Percentiles rank a stretch among this genome's conserved stretches.
Conservation (phyloP, 2,329 filamentous ascomycete species). For the Diaporthe nobilis region DNA sequence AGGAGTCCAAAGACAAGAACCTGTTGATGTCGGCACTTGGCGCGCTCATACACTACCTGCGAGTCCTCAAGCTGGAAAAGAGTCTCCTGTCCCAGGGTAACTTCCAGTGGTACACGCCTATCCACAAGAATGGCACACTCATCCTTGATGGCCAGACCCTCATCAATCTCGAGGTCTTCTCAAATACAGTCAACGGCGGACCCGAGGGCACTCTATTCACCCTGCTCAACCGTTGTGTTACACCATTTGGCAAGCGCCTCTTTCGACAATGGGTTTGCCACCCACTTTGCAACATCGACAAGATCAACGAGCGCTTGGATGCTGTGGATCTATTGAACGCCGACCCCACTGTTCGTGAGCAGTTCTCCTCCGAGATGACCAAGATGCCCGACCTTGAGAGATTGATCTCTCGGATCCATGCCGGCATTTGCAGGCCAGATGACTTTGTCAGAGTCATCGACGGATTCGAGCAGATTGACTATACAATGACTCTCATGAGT, state of each 20-base stretch:
- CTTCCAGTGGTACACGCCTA: conserved; percentile 92
- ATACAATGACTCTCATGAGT: conserved; percentile 86
- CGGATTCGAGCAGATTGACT: conserved; percentile 97
- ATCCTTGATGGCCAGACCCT: conserved; percentile 96
- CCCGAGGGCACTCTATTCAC: conserved; percentile 89
- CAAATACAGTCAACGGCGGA: conserved; percentile 91
- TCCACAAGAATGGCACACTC: conserved; percentile 89
- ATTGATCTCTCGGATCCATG: conserved; percentile 94
- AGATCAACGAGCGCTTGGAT: conserved; percentile 94
- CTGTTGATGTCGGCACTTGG: conserved; percentile 92
- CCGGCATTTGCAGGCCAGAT: conserved; percentile 87
- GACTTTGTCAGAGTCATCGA: conserved; percentile 96
- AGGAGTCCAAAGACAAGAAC: conserved; percentile 82
- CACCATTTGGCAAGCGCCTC: conserved; percentile 95
- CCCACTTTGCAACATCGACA: conserved; percentile 85
- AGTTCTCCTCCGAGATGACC: conserved; percentile 88
- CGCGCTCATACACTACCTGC: conserved; percentile 88
- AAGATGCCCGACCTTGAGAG: conserved; percentile 96
- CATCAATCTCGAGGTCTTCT: conserved; percentile 97
- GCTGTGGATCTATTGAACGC: conserved; percentile 94
- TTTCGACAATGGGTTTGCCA: conserved; percentile 99
- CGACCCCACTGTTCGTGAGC: conserved; percentile 83
- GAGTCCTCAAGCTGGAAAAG: conserved; percentile 88
- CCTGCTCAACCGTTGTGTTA: conserved; percentile 93
- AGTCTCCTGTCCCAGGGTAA: conserved; percentile 91